Percentiles rank a stretch among this genome's conserved stretches.
These are phyloP conservation scores for Aspergillus japonicus DNA, from an alignment of 2,329 filamentous ascomycete genomes.

Conservation along the genomic window DNA sequence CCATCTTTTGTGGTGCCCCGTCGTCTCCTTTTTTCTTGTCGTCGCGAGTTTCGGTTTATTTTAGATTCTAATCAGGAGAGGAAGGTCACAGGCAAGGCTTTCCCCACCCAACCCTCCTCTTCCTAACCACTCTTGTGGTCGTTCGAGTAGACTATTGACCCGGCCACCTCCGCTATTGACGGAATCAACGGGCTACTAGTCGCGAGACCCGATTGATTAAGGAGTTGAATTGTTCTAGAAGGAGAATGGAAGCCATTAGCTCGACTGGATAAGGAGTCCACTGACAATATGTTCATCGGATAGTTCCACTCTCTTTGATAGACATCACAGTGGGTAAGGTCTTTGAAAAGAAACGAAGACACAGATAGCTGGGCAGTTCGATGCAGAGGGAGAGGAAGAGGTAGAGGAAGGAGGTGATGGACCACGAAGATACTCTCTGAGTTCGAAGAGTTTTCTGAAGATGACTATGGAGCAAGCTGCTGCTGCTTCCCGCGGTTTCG, in stretches of 20 bases:
- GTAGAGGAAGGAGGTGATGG: background rate
- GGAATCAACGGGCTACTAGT: constrained; percentile 12
- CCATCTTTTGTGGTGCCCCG: background rate
- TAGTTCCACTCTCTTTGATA: constrained; percentile 1
- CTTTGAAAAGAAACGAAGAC: background rate
- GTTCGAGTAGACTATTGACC: constrained; percentile 17
- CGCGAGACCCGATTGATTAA: background rate
- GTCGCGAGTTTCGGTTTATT: background rate
- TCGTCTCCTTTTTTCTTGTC: constrained; percentile 1
- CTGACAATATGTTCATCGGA: background rate
- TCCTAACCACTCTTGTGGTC: background rate
- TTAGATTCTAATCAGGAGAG: background rate
- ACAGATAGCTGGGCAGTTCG: background rate
- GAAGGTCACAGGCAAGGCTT: background rate
- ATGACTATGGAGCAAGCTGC: background rate
- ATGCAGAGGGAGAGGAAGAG: background rate
- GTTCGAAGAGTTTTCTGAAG: background rate
- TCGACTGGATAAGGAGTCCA: background rate
- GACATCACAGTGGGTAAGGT: background rate
- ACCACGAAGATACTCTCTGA: background rate
- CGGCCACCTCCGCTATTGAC: constrained; percentile 19
- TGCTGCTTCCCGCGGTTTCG: background rate
- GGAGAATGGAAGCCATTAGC: background rate
- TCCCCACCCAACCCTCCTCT: background rate
- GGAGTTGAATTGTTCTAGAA: background rate